Evolutionary conservation across 2,329 filamentous ascomycete species (phyloP).

Genomic region (Arthrobotrys iridis): DNA sequence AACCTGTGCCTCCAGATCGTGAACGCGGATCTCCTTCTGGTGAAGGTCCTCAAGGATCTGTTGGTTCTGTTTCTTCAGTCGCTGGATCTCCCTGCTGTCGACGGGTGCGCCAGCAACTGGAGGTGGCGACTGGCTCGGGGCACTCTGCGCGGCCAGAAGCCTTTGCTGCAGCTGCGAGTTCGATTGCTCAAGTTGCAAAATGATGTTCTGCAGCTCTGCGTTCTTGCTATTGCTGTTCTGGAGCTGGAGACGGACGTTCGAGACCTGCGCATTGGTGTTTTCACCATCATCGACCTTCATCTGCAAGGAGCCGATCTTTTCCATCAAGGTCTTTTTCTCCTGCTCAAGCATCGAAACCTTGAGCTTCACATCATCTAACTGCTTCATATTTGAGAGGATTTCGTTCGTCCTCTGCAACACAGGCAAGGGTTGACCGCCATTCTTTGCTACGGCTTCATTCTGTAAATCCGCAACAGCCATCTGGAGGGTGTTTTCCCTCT

Average conservation of each 20-base stretch:
- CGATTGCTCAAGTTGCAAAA: slow-evolving; percentile 35
- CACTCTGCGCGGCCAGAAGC: slow-evolving; percentile 30
- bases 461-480: slow-evolving; percentile 47
- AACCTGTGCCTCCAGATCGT: slow-evolving; percentile 51
- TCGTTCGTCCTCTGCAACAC: slow-evolving; percentile 44
- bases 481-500: slow-evolving; percentile 41
- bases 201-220: slow-evolving; percentile 42
- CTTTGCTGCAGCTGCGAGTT: slow-evolving; percentile 39
- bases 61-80: slow-evolving; percentile 49
- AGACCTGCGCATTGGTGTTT: slow-evolving; percentile 28
- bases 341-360: slow-evolving; percentile 52
- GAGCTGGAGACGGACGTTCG: slow-evolving; percentile 42
- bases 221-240: slow-evolving; percentile 50
- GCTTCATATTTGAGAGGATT: slow-evolving; percentile 48
- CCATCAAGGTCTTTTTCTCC: slow-evolving; percentile 41
- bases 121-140: slow-evolving; percentile 38
- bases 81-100: slow-evolving; percentile 38
- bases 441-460: slow-evolving; percentile 33
- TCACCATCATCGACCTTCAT: slow-evolving; percentile 49
- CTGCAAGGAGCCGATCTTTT: slow-evolving; percentile 42
- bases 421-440: slow-evolving; percentile 41
- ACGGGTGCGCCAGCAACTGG: slow-evolving; percentile 8
- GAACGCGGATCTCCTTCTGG: slow-evolving; percentile 51
- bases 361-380: slow-evolving; percentile 44
- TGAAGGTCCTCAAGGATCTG: slow-evolving; percentile 43